Percentiles rank a stretch among this genome's conserved stretches.
phyloP scores from a whole-genome alignment of 495 filamentous ascomycete species.

The Aspergillus asperescens region DNA sequence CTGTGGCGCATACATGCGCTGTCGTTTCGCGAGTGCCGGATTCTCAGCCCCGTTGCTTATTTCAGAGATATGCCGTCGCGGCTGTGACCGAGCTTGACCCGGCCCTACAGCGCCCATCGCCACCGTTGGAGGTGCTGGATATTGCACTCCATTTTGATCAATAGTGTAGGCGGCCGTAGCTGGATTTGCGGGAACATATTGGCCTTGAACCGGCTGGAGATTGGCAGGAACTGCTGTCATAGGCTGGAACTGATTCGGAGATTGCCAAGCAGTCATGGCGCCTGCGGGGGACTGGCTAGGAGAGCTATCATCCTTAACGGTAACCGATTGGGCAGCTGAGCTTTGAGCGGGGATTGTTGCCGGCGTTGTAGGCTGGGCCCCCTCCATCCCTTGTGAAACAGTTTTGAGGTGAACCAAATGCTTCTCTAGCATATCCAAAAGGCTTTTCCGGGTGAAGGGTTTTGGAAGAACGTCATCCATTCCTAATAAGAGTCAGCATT shows the following conservation, averaged over 20 bases:
- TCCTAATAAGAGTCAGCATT: conserved; percentile 47
- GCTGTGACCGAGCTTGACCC: conserved; percentile 37
- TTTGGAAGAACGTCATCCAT: conserved; percentile 99
- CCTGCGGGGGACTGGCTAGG: conserved; percentile 71
- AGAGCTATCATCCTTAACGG: conserved; percentile 69
- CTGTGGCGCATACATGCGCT: conserved; percentile 56
- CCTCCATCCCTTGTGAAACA: conserved; percentile 51
- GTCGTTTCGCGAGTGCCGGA: conserved; percentile 52
- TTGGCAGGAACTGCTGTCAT: conserved; percentile 53
- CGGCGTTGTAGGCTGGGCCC: conserved; percentile 42
- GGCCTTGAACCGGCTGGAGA: conserved; percentile 47
- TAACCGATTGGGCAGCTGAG: conserved; percentile 54
- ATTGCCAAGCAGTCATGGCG: conserved; percentile 66
- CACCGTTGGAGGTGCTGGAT: conserved; percentile 43
- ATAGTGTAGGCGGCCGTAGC: conserved; percentile 44
- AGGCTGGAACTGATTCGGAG: conserved; percentile 61
- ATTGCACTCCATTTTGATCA: conserved; percentile 49
- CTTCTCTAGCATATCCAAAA: conserved; percentile 84
- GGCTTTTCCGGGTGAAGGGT: conserved; percentile 93
- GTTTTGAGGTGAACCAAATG: conserved; percentile 76
- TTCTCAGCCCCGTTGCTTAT: conserved; percentile 55
- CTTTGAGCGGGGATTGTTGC: conserved; percentile 47
- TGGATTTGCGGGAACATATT: conserved; percentile 43
- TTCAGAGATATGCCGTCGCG: conserved; percentile 62
- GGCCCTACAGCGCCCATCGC: conserved; percentile 40